phyloP scores from a whole-genome alignment of 805 yeast genomes.

The Candida wancherniae region DNA sequence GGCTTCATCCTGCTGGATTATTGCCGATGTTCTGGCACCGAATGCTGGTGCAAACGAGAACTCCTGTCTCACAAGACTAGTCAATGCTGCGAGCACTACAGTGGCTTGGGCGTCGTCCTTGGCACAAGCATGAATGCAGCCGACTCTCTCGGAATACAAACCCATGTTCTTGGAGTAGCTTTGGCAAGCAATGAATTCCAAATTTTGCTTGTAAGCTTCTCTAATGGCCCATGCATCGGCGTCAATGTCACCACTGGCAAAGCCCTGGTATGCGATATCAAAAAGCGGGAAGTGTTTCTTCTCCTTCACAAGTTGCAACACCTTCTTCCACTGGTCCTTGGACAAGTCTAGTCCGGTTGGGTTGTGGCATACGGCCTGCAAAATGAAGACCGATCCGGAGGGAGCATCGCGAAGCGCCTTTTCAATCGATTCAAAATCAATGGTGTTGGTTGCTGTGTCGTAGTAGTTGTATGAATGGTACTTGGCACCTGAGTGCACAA shows the following conservation, averaged over 20 bases:
- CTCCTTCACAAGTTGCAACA: constrained; percentile 22
- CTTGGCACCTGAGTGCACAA: constrained; percentile 27
- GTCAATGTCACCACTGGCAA: constrained; percentile 26
- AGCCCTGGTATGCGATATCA: constrained; percentile 43
- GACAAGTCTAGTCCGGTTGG: constrained; percentile 41
- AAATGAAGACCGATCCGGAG: constrained; percentile 28
- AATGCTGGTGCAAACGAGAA: constrained; percentile 45
- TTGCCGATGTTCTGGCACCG: constrained; percentile 40
- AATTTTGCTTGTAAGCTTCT: constrained; percentile 24
- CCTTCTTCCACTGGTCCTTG: constrained; percentile 32
- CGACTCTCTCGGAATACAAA: constrained; percentile 37
- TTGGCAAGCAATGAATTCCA: constrained; percentile 27
- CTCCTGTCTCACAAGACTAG: constrained; percentile 33
- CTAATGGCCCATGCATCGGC: constrained; percentile 38
- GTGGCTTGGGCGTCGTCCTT: constrained; percentile 7
- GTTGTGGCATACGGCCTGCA: constrained; percentile 43
- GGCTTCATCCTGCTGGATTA: constrained; percentile 25
- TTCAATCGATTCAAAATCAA: constrained; percentile 26
- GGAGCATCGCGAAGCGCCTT: constrained; percentile 28
- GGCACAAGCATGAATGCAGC: constrained; percentile 29
- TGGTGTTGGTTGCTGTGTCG: constrained; percentile 22
- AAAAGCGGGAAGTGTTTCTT: constrained; percentile 28
- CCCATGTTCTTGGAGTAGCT: constrained; percentile 42
- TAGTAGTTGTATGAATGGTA: constrained; percentile 28
- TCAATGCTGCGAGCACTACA: constrained; percentile 24